Percentiles rank a stretch among this genome's conserved stretches.
phyloP scores from a whole-genome alignment of 2,329 filamentous ascomycete genomes.

The Cladosporium sp. region DNA sequence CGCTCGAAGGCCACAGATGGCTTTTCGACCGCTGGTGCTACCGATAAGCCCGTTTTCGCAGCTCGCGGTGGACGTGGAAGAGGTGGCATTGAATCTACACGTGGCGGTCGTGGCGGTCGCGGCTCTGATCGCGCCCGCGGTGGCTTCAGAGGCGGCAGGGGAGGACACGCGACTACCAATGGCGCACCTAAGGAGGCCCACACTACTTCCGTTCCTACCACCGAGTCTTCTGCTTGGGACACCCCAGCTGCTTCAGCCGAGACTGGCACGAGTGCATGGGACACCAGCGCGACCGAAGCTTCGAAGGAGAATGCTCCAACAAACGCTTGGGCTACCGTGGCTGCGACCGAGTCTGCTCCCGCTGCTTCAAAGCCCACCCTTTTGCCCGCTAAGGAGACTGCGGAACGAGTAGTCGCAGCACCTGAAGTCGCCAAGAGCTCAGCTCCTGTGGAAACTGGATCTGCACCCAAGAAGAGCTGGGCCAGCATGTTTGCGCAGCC shows the following conservation, averaged over 20 bases:
- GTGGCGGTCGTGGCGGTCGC: constrained; percentile 55
- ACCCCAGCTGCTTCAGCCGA: constrained; percentile 42
- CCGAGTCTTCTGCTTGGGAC: constrained; percentile 67
- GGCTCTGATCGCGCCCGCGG: constrained; percentile 59
- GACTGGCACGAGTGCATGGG: constrained; percentile 27
- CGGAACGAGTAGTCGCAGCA: constrained; percentile 25
- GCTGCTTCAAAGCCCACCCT: not conserved
- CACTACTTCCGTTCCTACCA: constrained; percentile 62
- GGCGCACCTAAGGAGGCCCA: constrained; percentile 63
- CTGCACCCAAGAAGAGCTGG: constrained; percentile 51
- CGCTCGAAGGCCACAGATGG: constrained; percentile 72
- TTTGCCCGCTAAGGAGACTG: constrained; percentile 22
- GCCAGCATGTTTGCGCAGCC: constrained; percentile 54
- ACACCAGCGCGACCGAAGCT: constrained; percentile 23
- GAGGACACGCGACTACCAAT: constrained; percentile 58
- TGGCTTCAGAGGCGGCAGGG: constrained; percentile 59
- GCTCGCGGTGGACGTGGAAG: constrained; percentile 41
- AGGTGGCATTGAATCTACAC: constrained; percentile 53
- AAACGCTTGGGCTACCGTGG: constrained; percentile 46
- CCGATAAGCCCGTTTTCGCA: constrained; percentile 50
- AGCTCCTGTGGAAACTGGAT: constrained; percentile 36
- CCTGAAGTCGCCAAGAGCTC: constrained; percentile 38
- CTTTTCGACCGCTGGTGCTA: constrained; percentile 50
- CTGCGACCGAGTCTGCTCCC: constrained; percentile 22
- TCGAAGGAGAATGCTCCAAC: constrained; percentile 29